phyloP scores from a whole-genome alignment of 257 asterid genomes.

The Solanum piurae region DNA sequence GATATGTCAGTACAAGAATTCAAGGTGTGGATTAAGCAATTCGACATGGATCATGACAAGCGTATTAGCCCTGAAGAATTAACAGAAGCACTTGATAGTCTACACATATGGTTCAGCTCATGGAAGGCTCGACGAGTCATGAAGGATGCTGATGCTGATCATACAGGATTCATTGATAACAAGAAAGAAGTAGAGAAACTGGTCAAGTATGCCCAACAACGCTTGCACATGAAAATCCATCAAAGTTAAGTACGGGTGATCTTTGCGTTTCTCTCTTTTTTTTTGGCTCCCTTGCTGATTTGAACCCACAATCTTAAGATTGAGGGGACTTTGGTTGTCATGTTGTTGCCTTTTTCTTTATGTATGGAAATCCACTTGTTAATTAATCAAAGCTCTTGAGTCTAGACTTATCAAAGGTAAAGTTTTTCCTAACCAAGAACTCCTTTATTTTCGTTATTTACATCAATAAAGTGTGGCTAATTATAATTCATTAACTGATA shows the following conservation, averaged over 20 bases:
- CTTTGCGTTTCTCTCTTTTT: too few species aligned
- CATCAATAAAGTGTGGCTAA: not conserved
- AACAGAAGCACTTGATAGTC: conserved; percentile 18
- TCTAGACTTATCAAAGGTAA: not conserved
- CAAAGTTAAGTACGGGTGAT: not conserved
- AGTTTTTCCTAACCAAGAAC: not conserved
- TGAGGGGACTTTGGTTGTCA: not conserved
- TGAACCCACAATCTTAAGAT: not conserved
- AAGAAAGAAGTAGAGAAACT: conserved; percentile 19
- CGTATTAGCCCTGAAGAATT: conserved; percentile 18
- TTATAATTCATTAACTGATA: not conserved
- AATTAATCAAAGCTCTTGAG: not conserved
- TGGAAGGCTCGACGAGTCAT: conserved; percentile 17
- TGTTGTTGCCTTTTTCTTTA: not conserved
- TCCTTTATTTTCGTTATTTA: not conserved
- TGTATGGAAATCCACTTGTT: not conserved
- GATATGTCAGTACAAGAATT: conserved; percentile 22
- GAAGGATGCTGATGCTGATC: conserved; percentile 11
- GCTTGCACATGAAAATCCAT: conserved; percentile 16
- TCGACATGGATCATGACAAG: conserved; percentile 21
- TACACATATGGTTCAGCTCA: conserved; percentile 20
- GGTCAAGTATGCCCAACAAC: conserved; percentile 15
- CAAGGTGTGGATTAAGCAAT: conserved; percentile 27
- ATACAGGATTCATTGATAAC: conserved; percentile 18
- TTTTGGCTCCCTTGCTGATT: too few species aligned